These are phyloP conservation scores for Trypanosoma avium DNA, from an alignment of 208 protist species.

Conservation along the genomic window DNA sequence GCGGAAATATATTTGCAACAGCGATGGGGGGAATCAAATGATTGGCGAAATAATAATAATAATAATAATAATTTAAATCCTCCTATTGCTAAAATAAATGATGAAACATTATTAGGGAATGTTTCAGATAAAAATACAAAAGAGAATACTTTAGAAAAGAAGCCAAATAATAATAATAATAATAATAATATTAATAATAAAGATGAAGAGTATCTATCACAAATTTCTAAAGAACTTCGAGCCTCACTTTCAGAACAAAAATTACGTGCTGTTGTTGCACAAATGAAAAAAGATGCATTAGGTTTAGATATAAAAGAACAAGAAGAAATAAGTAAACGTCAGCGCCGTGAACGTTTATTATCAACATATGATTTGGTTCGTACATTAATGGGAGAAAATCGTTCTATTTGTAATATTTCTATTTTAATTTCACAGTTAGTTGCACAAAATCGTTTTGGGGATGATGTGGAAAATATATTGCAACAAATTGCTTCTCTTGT, in stretches of 20 bases:
- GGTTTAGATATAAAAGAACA: conserved; percentile 43
- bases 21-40: conserved; percentile 4
- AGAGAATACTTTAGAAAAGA: not conserved
- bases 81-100: not conserved
- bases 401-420: conserved; percentile 28
- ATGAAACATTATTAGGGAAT: too few species aligned
- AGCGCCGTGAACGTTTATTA: conserved; percentile 64
- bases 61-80: not conserved
- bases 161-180: not conserved
- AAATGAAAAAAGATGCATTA: conserved; percentile 60
- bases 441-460: conserved; percentile 57
- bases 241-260: conserved; percentile 54
- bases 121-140: not conserved
- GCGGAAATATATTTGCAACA: conserved; percentile 17
- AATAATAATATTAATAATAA: not conserved
- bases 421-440: conserved; percentile 48
- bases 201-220: conserved; percentile 33
- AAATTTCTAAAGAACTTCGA: conserved; percentile 70
- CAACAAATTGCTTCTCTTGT: conserved; percentile 54
- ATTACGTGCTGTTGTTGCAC: conserved; percentile 50
- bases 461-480: conserved; percentile 35
- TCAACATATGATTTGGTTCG: conserved; percentile 74
- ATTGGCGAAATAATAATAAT: not conserved
- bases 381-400: conserved; percentile 46
- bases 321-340: conserved; percentile 43